phyloP scores from a whole-genome alignment of 306 rosid species.

The Pterocarpus macrocarpus region DNA sequence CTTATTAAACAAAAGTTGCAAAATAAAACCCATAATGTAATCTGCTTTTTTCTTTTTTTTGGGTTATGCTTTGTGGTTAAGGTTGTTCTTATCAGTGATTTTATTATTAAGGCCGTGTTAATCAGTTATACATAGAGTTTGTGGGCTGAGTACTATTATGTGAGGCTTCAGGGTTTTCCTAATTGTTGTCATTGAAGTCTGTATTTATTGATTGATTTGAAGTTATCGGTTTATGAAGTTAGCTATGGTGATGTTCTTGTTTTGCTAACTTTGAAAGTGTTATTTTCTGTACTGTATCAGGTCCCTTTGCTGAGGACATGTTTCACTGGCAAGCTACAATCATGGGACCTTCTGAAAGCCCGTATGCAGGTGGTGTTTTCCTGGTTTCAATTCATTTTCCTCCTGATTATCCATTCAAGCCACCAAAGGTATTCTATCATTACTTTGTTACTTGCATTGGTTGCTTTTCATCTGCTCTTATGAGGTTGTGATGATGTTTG shows the following conservation, averaged over 20 bases:
- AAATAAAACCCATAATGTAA: neutral
- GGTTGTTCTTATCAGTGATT: neutral
- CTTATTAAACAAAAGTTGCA: neutral
- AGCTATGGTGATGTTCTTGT: neutral
- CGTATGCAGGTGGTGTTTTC: constrained; percentile 85
- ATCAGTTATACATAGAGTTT: neutral
- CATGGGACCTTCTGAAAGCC: constrained; percentile 92
- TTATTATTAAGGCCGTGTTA: neutral
- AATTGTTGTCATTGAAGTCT: neutral
- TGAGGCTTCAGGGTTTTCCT: neutral
- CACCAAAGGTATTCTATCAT: constrained; percentile 72
- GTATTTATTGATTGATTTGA: neutral
- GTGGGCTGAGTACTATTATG: too few relatives aligned
- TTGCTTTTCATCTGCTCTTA: neutral
- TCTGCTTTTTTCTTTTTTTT: neutral
- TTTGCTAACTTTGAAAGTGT: neutral
- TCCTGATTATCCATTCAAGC: constrained; percentile 94
- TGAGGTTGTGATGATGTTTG: neutral
- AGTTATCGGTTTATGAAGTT: neutral
- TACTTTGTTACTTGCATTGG: neutral
- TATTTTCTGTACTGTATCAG: constrained; percentile 44
- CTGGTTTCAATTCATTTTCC: constrained; percentile 87
- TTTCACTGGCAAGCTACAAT: constrained; percentile 96
- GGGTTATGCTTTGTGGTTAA: constrained; percentile 1
- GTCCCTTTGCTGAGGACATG: constrained; percentile 97